These are phyloP conservation scores for Gonium pectorale DNA, from an alignment of 139 green algal species.

Conservation along the genomic window DNA sequence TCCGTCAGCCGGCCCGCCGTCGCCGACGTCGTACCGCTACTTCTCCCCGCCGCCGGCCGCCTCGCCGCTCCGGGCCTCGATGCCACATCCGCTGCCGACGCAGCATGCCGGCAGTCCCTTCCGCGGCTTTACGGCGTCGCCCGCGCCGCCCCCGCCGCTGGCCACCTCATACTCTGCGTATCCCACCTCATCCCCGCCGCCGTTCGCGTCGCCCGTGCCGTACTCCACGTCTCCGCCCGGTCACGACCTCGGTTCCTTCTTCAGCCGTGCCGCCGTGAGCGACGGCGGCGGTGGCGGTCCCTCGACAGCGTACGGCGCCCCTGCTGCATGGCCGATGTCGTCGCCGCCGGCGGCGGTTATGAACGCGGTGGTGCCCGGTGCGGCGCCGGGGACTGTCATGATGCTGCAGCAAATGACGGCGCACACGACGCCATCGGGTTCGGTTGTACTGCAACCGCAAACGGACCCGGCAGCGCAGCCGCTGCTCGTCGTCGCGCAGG, in stretches of 20 bases:
- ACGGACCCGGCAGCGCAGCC: neutral
- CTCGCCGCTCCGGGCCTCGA: too few species aligned
- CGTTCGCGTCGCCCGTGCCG: too few species aligned
- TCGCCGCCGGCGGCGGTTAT: neutral
- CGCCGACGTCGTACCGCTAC: neutral
- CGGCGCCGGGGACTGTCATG: neutral
- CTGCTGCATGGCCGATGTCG: neutral
- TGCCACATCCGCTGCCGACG: too few species aligned
- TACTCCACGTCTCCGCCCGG: too few species aligned
- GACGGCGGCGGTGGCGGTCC: neutral
- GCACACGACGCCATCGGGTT: neutral
- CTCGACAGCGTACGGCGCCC: neutral
- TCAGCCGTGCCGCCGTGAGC: neutral
- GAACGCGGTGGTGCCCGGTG: neutral
- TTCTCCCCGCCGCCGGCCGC: constrained; percentile 2
- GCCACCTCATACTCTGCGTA: too few species aligned
- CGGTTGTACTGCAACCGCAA: constrained; percentile 16
- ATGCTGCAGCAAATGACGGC: constrained; percentile 9
- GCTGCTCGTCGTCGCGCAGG: constrained; percentile 15
- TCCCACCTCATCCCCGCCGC: too few species aligned
- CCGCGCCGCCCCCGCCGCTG: too few species aligned
- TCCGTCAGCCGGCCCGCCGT: neutral
- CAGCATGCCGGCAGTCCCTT: too few species aligned
- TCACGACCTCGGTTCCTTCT: neutral
- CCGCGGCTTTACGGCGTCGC: too few species aligned